A percentile compares a stretch with the other conserved stretches of the same genome.
These are phyloP conservation scores for Aspergillus ellipticus DNA, from an alignment of 495 filamentous ascomycete genomes.

Conservation along the genomic window DNA sequence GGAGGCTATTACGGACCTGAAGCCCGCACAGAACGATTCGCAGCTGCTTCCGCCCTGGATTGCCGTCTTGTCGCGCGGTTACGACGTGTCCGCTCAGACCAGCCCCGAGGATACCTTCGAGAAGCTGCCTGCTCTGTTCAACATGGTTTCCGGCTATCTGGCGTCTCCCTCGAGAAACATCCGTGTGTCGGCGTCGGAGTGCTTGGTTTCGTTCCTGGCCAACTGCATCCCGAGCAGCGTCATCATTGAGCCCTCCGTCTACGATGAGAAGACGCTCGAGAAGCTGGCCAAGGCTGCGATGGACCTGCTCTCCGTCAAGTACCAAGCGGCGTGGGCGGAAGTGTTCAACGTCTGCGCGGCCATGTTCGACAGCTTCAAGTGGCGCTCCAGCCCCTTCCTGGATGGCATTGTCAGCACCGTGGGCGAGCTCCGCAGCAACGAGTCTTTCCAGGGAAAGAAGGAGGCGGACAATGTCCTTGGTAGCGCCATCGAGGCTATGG, in stretches of 20 bases:
- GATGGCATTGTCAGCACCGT: constrained; percentile 67
- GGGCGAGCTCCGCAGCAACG: constrained; percentile 83
- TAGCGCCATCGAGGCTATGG: constrained; percentile 82
- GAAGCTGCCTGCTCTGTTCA: constrained; percentile 78
- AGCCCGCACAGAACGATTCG: constrained; percentile 84
- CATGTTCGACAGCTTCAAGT: constrained; percentile 81
- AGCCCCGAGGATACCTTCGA: constrained; percentile 81
- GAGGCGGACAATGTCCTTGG: constrained; percentile 87
- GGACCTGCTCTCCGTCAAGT: constrained; percentile 79
- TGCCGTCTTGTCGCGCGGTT: constrained; percentile 86
- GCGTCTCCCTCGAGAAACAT: constrained; percentile 87
- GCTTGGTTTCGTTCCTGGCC: constrained; percentile 83
- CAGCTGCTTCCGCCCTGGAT: constrained; percentile 95
- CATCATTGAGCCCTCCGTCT: constrained; percentile 80
- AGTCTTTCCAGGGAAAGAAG: constrained; percentile 90
- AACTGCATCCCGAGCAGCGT: constrained; percentile 80
- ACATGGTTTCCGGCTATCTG: constrained; percentile 71
- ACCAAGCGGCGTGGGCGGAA: constrained; percentile 91
- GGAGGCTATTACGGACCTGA: constrained; percentile 81
- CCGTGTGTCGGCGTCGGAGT: constrained; percentile 87
- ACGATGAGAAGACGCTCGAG: constrained; percentile 79
- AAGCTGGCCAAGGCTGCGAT: constrained; percentile 64
- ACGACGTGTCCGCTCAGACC: constrained; percentile 88
- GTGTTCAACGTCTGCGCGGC: constrained; percentile 87
- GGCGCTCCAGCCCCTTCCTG: constrained; percentile 75